Conservation (phyloP, 139 green algal species). For the Chara braunii region DNA sequence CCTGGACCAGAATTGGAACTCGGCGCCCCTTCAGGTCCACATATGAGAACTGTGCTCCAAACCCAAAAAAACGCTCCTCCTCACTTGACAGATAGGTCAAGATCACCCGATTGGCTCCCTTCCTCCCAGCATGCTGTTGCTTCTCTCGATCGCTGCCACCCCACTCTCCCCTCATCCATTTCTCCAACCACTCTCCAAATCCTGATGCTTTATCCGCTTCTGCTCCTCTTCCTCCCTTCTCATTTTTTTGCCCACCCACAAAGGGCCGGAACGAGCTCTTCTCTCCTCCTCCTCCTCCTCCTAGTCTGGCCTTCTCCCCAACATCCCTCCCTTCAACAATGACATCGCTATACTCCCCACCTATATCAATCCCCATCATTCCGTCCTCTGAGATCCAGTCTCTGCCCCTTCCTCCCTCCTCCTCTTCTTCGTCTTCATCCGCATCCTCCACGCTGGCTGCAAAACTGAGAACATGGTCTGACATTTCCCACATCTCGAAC, state of each 20-base stretch:
- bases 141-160: too few species aligned
- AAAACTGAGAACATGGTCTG: too few species aligned
- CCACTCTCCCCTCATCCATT: too few species aligned
- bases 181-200: too few species aligned
- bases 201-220: too few species aligned
- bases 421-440: conserved; percentile 2
- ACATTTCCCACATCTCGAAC: too few species aligned
- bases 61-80: conserved; percentile 24
- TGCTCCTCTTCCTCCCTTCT: too few species aligned
- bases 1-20: conserved; percentile 34
- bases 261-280: background rate
- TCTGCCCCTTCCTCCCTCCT: background rate
- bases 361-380: conserved; percentile 2
- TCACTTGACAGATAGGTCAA: conserved; percentile 2
- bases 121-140: background rate
- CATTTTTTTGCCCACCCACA: background rate
- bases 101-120: background rate
- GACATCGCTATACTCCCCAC: too few species aligned
- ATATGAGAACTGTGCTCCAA: conserved; percentile 41
- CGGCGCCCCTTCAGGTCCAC: conserved; percentile 35
- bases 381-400: background rate
- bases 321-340: background rate
- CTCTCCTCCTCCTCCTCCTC: conserved; percentile 3
- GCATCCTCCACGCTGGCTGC: too few species aligned
- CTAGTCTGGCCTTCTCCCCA: background rate